phyloP scores from a whole-genome alignment of 192 early-diverging fungal species.

The Backusella morwellensis region DNA sequence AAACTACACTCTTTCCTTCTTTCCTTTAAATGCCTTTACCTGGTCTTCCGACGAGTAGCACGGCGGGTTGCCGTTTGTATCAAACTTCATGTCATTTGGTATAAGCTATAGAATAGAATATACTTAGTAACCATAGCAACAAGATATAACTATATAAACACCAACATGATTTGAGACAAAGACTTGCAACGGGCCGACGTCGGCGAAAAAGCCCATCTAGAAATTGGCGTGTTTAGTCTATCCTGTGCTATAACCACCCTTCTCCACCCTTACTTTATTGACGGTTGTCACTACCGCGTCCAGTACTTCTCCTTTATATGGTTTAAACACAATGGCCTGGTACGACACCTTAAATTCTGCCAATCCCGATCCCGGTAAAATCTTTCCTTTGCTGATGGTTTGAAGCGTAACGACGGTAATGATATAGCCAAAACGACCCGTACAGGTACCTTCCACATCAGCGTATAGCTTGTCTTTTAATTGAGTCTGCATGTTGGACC shows the following conservation, averaged over 20 bases:
- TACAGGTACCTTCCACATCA: slow-evolving; percentile 95
- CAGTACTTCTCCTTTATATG: slow-evolving; percentile 95
- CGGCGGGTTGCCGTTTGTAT: slow-evolving; percentile 84
- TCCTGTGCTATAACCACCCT: neutral
- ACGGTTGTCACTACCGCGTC: slow-evolving; percentile 89
- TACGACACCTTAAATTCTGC: slow-evolving; percentile 93
- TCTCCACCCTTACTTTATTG: slow-evolving; percentile 65
- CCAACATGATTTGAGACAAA: slow-evolving; percentile 83
- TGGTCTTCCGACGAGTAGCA: slow-evolving; percentile 79
- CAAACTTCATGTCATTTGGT: slow-evolving; percentile 87
- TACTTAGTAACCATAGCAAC: neutral
- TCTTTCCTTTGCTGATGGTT: slow-evolving; percentile 80
- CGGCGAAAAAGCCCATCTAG: slow-evolving; percentile 92
- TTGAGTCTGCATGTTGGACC: slow-evolving; percentile 71
- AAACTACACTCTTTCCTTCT: neutral
- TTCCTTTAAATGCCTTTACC: slow-evolving; percentile 21
- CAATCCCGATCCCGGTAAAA: slow-evolving; percentile 70
- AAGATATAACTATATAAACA: neutral
- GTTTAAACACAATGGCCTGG: slow-evolving; percentile 96
- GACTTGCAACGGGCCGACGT: slow-evolving; percentile 90
- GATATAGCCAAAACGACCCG: slow-evolving; percentile 92
- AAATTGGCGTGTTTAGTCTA: neutral
- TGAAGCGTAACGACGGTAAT: slow-evolving; percentile 82
- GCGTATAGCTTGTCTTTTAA: slow-evolving; percentile 83
- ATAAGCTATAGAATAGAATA: slow-evolving; percentile 55